phyloP scores from a whole-genome alignment of 129 eudicot species.

The Chrysanthemum lavandulifolium region DNA sequence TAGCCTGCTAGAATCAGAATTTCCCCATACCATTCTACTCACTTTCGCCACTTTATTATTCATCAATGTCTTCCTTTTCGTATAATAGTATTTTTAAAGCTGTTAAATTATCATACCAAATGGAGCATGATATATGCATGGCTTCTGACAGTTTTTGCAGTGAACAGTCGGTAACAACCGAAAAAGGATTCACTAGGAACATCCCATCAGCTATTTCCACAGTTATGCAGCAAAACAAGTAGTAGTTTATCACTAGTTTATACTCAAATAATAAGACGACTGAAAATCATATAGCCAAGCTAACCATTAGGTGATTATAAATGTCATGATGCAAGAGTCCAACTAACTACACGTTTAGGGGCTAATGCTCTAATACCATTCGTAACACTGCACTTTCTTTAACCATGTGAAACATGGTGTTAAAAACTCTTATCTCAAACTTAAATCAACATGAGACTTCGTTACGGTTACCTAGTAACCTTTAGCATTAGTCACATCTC shows the following conservation, averaged over 20 bases:
- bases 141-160: slow-evolving; percentile 11
- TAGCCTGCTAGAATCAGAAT: slow-evolving; percentile 22
- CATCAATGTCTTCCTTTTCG: slow-evolving; percentile 20
- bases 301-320: no score
- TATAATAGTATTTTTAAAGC: slow-evolving; percentile 6
- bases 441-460: no score
- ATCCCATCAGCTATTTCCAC: not conserved
- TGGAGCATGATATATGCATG: slow-evolving; percentile 16
- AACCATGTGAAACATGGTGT: no score
- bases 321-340: no score
- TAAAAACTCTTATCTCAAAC: no score
- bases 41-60: slow-evolving; percentile 19
- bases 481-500: no score
- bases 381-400: no score
- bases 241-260: not conserved
- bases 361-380: no score
- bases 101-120: slow-evolving; percentile 21
- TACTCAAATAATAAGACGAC: not conserved
- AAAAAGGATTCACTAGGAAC: slow-evolving; percentile 2
- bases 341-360: no score
- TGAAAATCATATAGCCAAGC: no score
- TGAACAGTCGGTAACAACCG: slow-evolving; percentile 18
- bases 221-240: not conserved
- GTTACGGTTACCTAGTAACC: no score
- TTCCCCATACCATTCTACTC: slow-evolving; percentile 26